Evolutionary conservation across 2,329 filamentous ascomycete genomes (phyloP), one percentile per base, ranked within the genome.

Genomic region (Diplodia intermedia): DNA sequence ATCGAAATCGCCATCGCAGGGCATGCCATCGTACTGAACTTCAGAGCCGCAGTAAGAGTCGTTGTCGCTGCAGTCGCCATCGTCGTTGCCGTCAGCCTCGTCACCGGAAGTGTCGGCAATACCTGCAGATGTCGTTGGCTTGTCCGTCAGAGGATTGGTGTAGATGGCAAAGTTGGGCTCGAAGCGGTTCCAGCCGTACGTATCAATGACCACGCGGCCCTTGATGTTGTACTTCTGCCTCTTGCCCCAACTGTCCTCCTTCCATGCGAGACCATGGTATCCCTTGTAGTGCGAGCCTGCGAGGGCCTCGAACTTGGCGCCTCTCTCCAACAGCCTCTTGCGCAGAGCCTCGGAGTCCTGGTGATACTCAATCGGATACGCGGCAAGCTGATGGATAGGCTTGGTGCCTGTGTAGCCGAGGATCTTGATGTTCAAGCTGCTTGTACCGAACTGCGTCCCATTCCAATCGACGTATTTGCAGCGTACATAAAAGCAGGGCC

Each of bases 141-240:
- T 79, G 50, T 76, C 75, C 8, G 71, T 71, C 50, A 82, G 70
- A 4, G 80, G 76, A 1, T 74, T 73, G 12, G 80, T 76, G 66
- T 76, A 82, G 72, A 82, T 72, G 11, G 76, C 72, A 23, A 75
- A 70, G 68, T 80, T 77, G 0, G 83, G 81, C 47, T 84, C 80
- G 74, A 85, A 86, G 1, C 74, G 75, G 50, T 79, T 88, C 87
- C 66, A 86, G 47, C 83, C 84, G 40, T 84, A 80, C 0, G 81
- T 80, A 69, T 87, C 85, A 55, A 87, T 82, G 52, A 86, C 80
- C 31, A 87, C 81, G 23, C 84, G 79, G 38, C 82, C 82, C 68
- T 83, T 83, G 69, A 85, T 74, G 68, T 77, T 79, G 69, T 79
- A 80, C 69, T 81, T 81, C 69, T 82, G 78, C 69, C 75, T 78